Conservation (phyloP, 2,329 filamentous ascomycete genomes). For the Fusarium avenaceum region DNA sequence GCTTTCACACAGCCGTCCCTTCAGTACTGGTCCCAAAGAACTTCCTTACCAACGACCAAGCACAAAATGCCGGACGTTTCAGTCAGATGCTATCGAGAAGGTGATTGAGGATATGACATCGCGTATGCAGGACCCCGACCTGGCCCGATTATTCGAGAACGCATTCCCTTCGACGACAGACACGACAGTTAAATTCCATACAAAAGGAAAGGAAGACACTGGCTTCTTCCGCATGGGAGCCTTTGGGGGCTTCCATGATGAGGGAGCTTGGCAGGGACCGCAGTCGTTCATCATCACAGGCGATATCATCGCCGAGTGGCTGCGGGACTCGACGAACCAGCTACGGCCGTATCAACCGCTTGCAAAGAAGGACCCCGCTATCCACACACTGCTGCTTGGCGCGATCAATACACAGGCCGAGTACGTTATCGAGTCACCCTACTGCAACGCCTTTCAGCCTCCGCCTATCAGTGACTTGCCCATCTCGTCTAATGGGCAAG, state of each 20-base stretch:
- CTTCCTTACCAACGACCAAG: slow-evolving; percentile 90
- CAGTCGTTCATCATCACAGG: slow-evolving; percentile 96
- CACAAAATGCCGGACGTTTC: slow-evolving; percentile 87
- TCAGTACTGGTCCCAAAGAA: slow-evolving; percentile 81
- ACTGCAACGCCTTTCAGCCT: slow-evolving; percentile 98
- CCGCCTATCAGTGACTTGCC: slow-evolving; percentile 84
- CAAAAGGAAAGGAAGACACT: slow-evolving; percentile 66
- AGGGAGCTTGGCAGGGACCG: slow-evolving; percentile 81
- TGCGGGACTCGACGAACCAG: slow-evolving; percentile 94
- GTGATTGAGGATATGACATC: slow-evolving; percentile 87
- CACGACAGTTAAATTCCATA: slow-evolving; percentile 90
- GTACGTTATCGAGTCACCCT: slow-evolving; percentile 93
- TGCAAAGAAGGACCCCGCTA: slow-evolving; percentile 81
- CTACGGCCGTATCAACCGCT: slow-evolving; percentile 89
- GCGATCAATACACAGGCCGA: slow-evolving; percentile 97
- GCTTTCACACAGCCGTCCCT: slow-evolving; percentile 72
- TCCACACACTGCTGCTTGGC: slow-evolving; percentile 86
- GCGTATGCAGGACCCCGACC: slow-evolving; percentile 85
- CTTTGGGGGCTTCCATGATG: slow-evolving; percentile 56
- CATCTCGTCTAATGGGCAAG: slow-evolving; percentile 81
- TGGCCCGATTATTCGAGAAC: slow-evolving; percentile 94
- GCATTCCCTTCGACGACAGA: slow-evolving; percentile 89
- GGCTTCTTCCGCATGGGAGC: slow-evolving; percentile 54
- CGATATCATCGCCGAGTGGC: slow-evolving; percentile 93
- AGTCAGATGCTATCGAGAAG: slow-evolving; percentile 86